Evolutionary conservation across 2,329 filamentous ascomycete genomes (phyloP), one percentile per base, ranked within the genome.

Genomic region (Chalaropsis ovoidea): DNA sequence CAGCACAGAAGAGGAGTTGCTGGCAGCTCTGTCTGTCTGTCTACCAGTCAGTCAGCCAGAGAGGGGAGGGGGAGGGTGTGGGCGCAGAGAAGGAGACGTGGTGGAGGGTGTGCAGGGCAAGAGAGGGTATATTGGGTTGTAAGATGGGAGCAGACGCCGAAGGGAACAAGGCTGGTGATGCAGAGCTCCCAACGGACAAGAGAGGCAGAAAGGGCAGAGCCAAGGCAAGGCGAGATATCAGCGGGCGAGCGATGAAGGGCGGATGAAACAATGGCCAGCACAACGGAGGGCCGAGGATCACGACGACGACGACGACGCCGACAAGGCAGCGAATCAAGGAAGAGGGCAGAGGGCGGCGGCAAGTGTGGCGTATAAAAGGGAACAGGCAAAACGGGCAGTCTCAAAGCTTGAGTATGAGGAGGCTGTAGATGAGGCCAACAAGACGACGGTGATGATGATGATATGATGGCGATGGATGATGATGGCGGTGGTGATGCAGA

Each of bases 201-300:
- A 58, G 27, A 31, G 27, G 13, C n/a, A 58, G 24, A n/a, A 35
- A 17, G 4, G 17, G 17, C 7, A 52, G 47, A 52, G 47, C 19
- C 19, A 24, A 6, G 11, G 13, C 42, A 31, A 11, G 35, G 52
- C 24, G 15, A 10, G 52, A 27, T 17, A 39, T 31, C 52, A 39
- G 52, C 52, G 24, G 22, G 4, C 5, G 15, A 35, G 27, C 27
- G 31, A 22, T 35, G 27, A 39, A 58, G 52, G 52, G 31, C 27
- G 52, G 52, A 58, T 58, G 52, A 58, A 58, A 58, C 52, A 35
- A 58, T n/a, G 27, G 7, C 52, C 52, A 6, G 52, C 17, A 39
- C 35, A 7, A 10, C 35, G 8, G 35, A 39, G 35, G 35, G 35
- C 5, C 35, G 35, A 39, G 35, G 8, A 39, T 39, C 31, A 35